Evolutionary conservation across 345 rosid genomes (phyloP), one percentile per base, ranked within the genome.

Genomic region (Citropsis articulata): DNA sequence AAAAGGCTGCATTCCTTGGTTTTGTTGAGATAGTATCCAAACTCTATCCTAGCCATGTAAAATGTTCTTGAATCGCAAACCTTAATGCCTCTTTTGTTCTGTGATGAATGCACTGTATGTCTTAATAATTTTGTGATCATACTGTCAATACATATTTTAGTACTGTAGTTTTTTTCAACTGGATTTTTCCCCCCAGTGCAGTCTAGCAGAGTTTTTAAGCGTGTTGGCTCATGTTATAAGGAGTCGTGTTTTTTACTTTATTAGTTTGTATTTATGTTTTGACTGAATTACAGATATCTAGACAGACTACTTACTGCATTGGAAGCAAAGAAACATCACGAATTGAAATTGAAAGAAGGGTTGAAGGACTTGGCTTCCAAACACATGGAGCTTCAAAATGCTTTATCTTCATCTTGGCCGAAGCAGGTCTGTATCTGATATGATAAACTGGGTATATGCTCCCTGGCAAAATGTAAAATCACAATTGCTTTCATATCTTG

Each of bases 351-450:
- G 64, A 92, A 84, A 80, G 97, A 92, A 55, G 93, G 97, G 45
- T 84, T 93, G 86, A 94, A 91, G 86, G 97, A 92, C 62, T 78
- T 94, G 73, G 91, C 87, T 80, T 83, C 88, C 71, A 96, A 81
- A 86, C 96, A 92, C 65, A 89, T 94, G 98, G 95, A 93, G 85
- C 97, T 95, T 77, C 94, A 90, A 79, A 95, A 95, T 85, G 92
- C 97, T 59, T 78, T 92, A 48, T 89, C 90, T 77, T 93, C 99
- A 30, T 91, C 86, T 72, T 93, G 99, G 99, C 99, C 99, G 57
- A 95, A 93, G 88, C 98, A 92, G 86, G 99, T 90, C 55, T 77
- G 83, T 78, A 35, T 63, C 64, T 77, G 28, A 30, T 66, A 6
- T 78, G 31, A 35, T 33, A 31, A 30, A 67, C 66, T 45, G 48